Percentiles rank a stretch among this genome's conserved stretches.
phyloP scores from a whole-genome alignment of 2,329 filamentous ascomycete genomes.

The Immersiporthe knoxdaviesiana region DNA sequence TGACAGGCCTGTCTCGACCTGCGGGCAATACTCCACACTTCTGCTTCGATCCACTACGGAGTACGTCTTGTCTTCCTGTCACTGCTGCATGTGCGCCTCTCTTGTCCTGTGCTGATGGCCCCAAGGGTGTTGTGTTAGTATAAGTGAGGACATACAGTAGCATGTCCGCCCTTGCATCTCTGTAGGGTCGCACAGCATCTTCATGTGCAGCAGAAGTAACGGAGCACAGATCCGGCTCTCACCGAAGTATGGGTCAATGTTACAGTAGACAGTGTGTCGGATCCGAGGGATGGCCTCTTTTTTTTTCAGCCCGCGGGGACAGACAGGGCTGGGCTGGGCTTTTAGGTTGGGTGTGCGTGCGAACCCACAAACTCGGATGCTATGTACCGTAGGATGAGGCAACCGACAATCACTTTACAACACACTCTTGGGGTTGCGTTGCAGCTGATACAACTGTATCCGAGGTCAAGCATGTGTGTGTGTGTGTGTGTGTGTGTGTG shows the following conservation, averaged over 20 bases:
- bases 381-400: background rate
- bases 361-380: background rate
- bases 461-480: background rate
- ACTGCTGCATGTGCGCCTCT: background rate
- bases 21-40: background rate
- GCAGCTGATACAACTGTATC: background rate
- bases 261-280: conserved; percentile 8
- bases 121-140: background rate
- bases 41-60: background rate
- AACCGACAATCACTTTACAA: too few species aligned
- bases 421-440: background rate
- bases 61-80: background rate
- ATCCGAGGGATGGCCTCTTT: background rate
- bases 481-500: too few species aligned
- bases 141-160: too few species aligned
- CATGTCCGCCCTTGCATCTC: background rate
- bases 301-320: background rate
- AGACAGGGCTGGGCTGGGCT: background rate
- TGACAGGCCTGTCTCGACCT: background rate
- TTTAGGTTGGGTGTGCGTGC: background rate
- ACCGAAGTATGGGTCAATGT: conserved; percentile 1
- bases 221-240: background rate
- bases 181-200: background rate
- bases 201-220: background rate
- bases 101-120: background rate